Conservation (phyloP, 495 filamentous ascomycete genomes). For the Hamigera avellanea region DNA sequence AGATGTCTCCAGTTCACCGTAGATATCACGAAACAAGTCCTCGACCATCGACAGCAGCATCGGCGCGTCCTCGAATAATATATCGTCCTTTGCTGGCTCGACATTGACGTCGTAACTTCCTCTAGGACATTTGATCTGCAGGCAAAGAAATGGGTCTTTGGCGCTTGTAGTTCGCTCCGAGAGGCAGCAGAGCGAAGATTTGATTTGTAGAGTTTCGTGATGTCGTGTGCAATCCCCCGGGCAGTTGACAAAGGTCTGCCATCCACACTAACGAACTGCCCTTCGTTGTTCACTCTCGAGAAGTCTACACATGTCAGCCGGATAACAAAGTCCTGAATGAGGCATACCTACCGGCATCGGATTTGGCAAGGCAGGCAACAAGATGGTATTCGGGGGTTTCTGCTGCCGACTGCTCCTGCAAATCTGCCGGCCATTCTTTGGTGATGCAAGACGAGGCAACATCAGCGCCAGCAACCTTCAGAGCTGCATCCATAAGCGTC, state of each 20-base stretch:
- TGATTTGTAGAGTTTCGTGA: conserved; percentile 48
- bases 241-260: conserved; percentile 56
- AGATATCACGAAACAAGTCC: conserved; percentile 41
- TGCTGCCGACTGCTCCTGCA: conserved; percentile 1
- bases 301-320: conserved; percentile 23
- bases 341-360: conserved; percentile 24
- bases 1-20: conserved; percentile 29
- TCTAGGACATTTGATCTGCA: conserved; percentile 60
- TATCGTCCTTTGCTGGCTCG: conserved; percentile 83
- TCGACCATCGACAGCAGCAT: conserved; percentile 41
- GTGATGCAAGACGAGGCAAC: conserved; percentile 43
- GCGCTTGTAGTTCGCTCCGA: conserved; percentile 10
- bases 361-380: conserved; percentile 48
- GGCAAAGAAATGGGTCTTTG: conserved; percentile 57
- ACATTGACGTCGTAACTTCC: conserved; percentile 80
- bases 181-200: conserved; percentile 34
- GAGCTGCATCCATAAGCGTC: conserved; percentile 50
- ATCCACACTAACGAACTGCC: conserved; percentile 67
- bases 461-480: conserved; percentile 60
- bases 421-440: conserved; percentile 17
- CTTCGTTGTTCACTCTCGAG: conserved; percentile 42
- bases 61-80: conserved; percentile 59
- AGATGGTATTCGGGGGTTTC: conserved; percentile 23
- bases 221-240: conserved; percentile 54
- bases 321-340: background rate